phyloP scores from a whole-genome alignment of 2,329 filamentous ascomycete genomes.

The Arthrobotrys pseudoclavata region DNA sequence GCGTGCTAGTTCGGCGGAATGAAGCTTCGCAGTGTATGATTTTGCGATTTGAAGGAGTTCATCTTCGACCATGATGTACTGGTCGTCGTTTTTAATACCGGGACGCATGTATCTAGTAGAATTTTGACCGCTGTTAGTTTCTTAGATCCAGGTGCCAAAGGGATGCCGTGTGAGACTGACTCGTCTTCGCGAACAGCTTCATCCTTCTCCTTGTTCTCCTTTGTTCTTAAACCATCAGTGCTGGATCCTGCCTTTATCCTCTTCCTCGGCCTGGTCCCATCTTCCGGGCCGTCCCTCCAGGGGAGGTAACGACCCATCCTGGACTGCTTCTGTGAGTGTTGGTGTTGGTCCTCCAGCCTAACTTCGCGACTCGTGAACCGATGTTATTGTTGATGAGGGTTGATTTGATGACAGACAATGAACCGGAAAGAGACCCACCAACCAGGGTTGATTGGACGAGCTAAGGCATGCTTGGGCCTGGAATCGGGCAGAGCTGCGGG shows the following conservation, averaged over 20 bases:
- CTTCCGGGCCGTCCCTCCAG: conserved; percentile 50
- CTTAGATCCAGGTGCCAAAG: not conserved
- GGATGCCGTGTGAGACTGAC: conserved; percentile 6
- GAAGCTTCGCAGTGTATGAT: conserved; percentile 79
- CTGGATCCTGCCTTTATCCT: conserved; percentile 19
- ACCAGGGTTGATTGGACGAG: conserved; percentile 31
- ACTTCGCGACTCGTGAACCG: conserved; percentile 21
- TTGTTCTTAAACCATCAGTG: conserved; percentile 13
- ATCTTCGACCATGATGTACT: conserved; percentile 85
- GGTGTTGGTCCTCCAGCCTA: conserved; percentile 25
- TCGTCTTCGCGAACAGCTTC: conserved; percentile 40
- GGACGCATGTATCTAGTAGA: conserved; percentile 51
- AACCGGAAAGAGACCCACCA: conserved; percentile 36
- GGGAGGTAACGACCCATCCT: conserved; percentile 55
- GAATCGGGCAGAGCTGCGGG: conserved; percentile 13
- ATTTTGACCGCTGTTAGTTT: not conserved
- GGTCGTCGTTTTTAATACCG: conserved; percentile 71
- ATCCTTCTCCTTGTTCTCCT: not conserved
- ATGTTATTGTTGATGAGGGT: not conserved
- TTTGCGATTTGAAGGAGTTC: conserved; percentile 79
- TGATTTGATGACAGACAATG: conserved; percentile 11
- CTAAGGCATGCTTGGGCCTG: conserved; percentile 18
- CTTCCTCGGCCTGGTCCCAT: conserved; percentile 29
- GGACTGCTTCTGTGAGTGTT: conserved; percentile 14
- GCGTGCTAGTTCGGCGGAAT: conserved; percentile 79